phyloP scores from a whole-genome alignment of 306 rosid species.

The Coriaria nepalensis region DNA sequence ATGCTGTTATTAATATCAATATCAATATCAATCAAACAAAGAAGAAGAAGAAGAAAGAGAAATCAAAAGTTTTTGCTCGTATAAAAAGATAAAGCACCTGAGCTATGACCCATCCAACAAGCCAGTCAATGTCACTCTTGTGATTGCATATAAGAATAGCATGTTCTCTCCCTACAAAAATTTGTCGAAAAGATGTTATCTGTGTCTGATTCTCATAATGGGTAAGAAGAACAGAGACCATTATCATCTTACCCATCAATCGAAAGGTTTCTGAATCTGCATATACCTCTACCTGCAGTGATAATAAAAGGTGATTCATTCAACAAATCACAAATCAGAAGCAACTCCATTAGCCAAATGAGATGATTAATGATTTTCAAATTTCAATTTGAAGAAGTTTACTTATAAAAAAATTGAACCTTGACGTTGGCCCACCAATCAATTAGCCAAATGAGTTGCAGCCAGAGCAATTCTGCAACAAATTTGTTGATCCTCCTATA shows the following conservation, averaged over 20 bases:
- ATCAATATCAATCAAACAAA: constrained; percentile 5
- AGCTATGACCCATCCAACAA: constrained; percentile 79
- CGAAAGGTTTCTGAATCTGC: constrained; percentile 51
- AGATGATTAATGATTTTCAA: constrained; percentile 7
- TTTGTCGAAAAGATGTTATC: constrained; percentile 3
- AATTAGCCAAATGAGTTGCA: constrained; percentile 70
- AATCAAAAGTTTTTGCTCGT: background rate
- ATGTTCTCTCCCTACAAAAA: constrained; percentile 55
- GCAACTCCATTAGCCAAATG: constrained; percentile 1
- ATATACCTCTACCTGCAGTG: constrained; percentile 55
- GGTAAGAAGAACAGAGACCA: constrained; percentile 1
- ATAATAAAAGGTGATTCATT: background rate
- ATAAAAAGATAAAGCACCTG: constrained; percentile 43
- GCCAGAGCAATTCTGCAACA: constrained; percentile 65
- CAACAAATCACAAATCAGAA: background rate
- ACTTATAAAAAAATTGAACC: constrained; percentile 28
- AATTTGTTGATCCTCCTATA: constrained; percentile 57
- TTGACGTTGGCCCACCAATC: constrained; percentile 89
- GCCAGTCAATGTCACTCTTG: constrained; percentile 95
- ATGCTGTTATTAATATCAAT: constrained; percentile 40
- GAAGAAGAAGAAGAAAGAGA: background rate
- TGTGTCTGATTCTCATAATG: too few relatives aligned
- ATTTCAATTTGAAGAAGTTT: constrained; percentile 2
- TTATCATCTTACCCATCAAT: constrained; percentile 44
- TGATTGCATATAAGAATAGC: constrained; percentile 82